phyloP scores from a whole-genome alignment of 257 asterid species.

The Solanum raphanifolium region DNA sequence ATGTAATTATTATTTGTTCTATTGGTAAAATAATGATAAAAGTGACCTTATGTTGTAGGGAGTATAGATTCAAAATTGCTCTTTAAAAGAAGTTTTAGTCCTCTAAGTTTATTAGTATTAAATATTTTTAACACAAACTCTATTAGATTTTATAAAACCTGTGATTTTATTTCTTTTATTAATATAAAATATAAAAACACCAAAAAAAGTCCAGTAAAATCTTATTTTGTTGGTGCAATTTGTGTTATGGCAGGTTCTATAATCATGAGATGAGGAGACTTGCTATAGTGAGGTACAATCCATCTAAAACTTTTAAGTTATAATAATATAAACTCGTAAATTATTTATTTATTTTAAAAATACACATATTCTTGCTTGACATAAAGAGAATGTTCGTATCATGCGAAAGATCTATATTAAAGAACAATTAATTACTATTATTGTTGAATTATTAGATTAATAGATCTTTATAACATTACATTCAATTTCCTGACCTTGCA shows the following conservation, averaged over 20 bases:
- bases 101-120: neutral
- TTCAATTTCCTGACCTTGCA: neutral
- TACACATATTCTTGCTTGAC: neutral
- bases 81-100: neutral
- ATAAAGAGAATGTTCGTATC: neutral
- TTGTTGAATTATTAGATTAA: too few relatives aligned
- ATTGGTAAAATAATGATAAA: neutral
- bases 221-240: neutral
- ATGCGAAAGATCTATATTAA: neutral
- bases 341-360: neutral
- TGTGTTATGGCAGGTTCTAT: neutral
- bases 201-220: neutral
- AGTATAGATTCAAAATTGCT: neutral
- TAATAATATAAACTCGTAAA: neutral
- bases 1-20: neutral
- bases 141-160: neutral
- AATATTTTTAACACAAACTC: neutral
- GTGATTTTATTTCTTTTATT: neutral
- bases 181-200: too few relatives aligned
- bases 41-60: neutral
- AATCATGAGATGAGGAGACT: neutral
- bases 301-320: neutral
- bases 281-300: neutral
- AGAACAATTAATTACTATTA: too few relatives aligned
- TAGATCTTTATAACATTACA: too few relatives aligned